A percentile compares a stretch with the other conserved stretches of the same genome.
phyloP scores from a whole-genome alignment of 2,329 filamentous ascomycete species.

The Proliferodiscus dingleyae region DNA sequence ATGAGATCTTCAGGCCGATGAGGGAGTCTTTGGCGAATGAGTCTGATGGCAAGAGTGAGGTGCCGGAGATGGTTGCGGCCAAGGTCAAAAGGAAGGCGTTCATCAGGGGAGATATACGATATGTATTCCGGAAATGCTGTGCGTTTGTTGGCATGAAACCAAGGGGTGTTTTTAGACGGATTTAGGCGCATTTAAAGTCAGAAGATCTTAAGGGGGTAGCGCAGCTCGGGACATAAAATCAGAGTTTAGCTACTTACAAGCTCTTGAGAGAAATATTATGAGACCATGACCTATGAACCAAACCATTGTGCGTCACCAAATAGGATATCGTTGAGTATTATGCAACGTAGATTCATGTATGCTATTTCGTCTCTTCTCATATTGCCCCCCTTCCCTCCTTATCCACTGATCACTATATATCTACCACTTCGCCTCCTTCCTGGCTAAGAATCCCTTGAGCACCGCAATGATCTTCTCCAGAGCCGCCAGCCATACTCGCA shows the following conservation, averaged over 20 bases:
- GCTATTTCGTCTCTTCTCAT: too few species aligned
- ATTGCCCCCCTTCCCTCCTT: too few species aligned
- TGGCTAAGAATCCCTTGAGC: constrained; percentile 58
- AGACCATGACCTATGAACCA: not conserved
- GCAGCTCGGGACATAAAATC: too few species aligned
- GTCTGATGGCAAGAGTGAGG: constrained; percentile 14
- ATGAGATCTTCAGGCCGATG: constrained; percentile 22
- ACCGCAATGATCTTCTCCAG: constrained; percentile 77
- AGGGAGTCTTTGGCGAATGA: constrained; percentile 23
- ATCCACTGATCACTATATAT: not conserved
- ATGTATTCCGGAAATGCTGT: constrained; percentile 25
- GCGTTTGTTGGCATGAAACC: constrained; percentile 22
- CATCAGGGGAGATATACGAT: constrained; percentile 26
- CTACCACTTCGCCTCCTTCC: constrained; percentile 42
- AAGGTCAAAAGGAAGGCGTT: constrained; percentile 28
- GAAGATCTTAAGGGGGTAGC: too few species aligned
- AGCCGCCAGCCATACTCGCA: constrained; percentile 68
- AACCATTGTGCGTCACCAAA: too few species aligned
- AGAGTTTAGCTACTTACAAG: not conserved
- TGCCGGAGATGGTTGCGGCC: constrained; percentile 23
- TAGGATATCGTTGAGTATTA: too few species aligned
- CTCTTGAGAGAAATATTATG: too few species aligned
- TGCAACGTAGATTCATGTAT: too few species aligned
- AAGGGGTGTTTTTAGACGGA: constrained; percentile 21
- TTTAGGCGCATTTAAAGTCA: too few species aligned